A percentile compares a stretch with the other conserved stretches of the same genome.
These are phyloP conservation scores for Omphalotus guepiniiformis DNA, from an alignment of 768 basidiomycete species.

Conservation along the genomic window DNA sequence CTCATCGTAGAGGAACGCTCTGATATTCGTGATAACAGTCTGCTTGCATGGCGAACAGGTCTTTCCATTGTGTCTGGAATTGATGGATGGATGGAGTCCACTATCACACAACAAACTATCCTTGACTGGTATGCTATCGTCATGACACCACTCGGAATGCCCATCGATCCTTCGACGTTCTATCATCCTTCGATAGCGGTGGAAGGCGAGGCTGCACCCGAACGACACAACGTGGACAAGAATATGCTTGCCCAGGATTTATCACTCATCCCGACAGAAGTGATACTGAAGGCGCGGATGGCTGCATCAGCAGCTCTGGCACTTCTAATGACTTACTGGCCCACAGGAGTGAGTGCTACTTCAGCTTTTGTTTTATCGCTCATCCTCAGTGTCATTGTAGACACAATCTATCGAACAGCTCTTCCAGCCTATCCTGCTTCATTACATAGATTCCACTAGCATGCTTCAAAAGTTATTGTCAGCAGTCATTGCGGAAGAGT, in stretches of 20 bases:
- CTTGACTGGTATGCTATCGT: conserved; percentile 83
- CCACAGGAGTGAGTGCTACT: conserved; percentile 43
- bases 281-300: conserved; percentile 74
- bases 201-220: conserved; percentile 43
- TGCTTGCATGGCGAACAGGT: conserved; percentile 71
- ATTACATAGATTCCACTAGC: conserved; percentile 83
- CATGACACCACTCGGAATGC: conserved; percentile 86
- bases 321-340: conserved; percentile 64
- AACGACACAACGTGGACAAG: conserved; percentile 94
- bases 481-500: conserved; percentile 88
- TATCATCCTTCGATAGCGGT: conserved; percentile 53
- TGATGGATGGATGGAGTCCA: conserved; percentile 45
- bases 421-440: conserved; percentile 70
- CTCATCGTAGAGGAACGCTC: conserved; percentile 84
- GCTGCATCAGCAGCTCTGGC: conserved; percentile 78
- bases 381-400: conserved; percentile 14
- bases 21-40: conserved; percentile 75
- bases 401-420: conserved; percentile 48
- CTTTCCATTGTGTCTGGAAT: conserved; percentile 48
- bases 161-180: conserved; percentile 68
- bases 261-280: conserved; percentile 71
- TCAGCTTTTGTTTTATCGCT: not conserved
- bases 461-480: conserved; percentile 88
- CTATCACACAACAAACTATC: conserved; percentile 55
- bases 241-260: conserved; percentile 91